Evolutionary conservation across 371 early-diverging fungal species (phyloP).

Genomic region (Batrachochytrium dendrobatidis): DNA sequence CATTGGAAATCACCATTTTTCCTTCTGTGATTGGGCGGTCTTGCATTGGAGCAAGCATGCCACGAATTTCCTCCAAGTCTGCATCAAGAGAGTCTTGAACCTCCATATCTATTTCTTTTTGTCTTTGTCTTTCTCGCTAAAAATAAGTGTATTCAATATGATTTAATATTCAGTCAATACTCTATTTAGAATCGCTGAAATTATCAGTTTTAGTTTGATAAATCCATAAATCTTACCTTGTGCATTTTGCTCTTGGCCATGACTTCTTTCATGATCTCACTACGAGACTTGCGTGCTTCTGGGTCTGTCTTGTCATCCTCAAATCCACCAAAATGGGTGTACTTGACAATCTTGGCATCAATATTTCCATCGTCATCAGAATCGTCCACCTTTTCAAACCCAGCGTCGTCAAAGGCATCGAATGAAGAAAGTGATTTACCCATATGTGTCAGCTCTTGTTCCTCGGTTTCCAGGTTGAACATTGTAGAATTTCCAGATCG

Average conservation of each 20-base stretch:
- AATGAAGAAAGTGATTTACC: slow-evolving; percentile 80
- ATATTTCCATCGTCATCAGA: slow-evolving; percentile 61
- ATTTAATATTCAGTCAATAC: neutral
- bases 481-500: slow-evolving; percentile 31
- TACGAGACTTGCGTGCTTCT: slow-evolving; percentile 67
- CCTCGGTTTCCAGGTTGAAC: slow-evolving; percentile 79
- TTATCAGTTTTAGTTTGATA: too few relatives aligned
- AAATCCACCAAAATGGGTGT: slow-evolving; percentile 86
- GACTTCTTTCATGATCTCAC: slow-evolving; percentile 93
- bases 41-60: slow-evolving; percentile 7
- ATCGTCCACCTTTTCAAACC: slow-evolving; percentile 57
- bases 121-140: slow-evolving; percentile 66
- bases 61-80: slow-evolving; percentile 72
- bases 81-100: slow-evolving; percentile 77
- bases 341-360: slow-evolving; percentile 59
- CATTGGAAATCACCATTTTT: slow-evolving; percentile 17
- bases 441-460: slow-evolving; percentile 72
- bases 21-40: slow-evolving; percentile 8
- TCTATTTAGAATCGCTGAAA: too few relatives aligned
- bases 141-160: neutral
- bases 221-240: slow-evolving; percentile 44
- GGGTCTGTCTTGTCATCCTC: slow-evolving; percentile 46
- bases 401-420: slow-evolving; percentile 73
- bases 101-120: slow-evolving; percentile 72
- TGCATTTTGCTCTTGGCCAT: slow-evolving; percentile 93